These are phyloP conservation scores for Neospermospora avenae DNA, from an alignment of 2,329 filamentous ascomycete species.

Conservation along the genomic window DNA sequence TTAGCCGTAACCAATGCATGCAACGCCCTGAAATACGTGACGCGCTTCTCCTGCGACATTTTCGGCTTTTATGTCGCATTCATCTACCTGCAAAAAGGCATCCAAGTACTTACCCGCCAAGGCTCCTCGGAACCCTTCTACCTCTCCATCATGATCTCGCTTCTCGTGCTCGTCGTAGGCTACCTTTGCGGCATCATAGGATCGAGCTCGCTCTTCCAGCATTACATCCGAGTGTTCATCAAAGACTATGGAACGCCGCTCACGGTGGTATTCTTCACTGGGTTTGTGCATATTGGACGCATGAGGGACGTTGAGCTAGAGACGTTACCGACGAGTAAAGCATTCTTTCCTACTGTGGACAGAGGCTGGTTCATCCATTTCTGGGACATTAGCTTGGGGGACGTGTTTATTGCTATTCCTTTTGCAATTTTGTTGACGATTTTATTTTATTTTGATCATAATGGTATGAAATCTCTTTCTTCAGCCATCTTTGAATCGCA, in stretches of 20 bases:
- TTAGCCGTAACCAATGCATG: conserved; percentile 82
- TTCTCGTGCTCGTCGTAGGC: conserved; percentile 74
- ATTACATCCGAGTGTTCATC: conserved; percentile 75
- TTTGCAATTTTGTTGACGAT: conserved; percentile 82
- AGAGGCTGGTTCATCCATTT: conserved; percentile 77
- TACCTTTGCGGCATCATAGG: conserved; percentile 73
- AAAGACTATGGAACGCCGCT: conserved; percentile 87
- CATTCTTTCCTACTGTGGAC: conserved; percentile 74
- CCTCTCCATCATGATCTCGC: conserved; percentile 70
- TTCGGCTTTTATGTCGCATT: conserved; percentile 93
- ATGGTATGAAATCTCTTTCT: conserved; percentile 50
- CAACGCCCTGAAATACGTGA: conserved; percentile 85
- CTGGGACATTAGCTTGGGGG: conserved; percentile 69
- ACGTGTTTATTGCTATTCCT: conserved; percentile 82
- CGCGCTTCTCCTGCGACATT: conserved; percentile 87
- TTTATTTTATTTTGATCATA: conserved; percentile 88
- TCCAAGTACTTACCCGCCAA: conserved; percentile 78
- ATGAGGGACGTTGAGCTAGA: conserved; percentile 70
- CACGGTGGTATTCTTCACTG: conserved; percentile 83
- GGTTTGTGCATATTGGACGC: conserved; percentile 81
- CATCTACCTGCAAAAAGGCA: conserved; percentile 88
- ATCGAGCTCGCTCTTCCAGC: conserved; percentile 66
- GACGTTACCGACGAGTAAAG: conserved; percentile 69
- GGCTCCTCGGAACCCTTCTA: conserved; percentile 67
- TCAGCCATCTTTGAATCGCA: too few relatives aligned